These are phyloP conservation scores for Phytophthora nicotianae DNA, from an alignment of 352 stramenopile genomes.

Conservation along the genomic window DNA sequence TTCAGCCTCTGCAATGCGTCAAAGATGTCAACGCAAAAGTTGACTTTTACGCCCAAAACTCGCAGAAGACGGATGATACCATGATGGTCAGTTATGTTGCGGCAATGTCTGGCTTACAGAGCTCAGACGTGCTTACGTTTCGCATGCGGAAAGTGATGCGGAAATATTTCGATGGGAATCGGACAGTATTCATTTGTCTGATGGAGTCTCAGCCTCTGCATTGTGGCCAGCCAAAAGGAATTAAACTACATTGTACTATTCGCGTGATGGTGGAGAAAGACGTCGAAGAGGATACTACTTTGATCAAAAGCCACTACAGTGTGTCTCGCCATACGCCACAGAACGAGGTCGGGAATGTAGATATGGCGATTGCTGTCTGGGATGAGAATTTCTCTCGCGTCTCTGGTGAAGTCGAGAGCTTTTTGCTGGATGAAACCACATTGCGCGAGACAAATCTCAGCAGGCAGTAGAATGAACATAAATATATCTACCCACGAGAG, in stretches of 20 bases:
- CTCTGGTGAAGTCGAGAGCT: slow-evolving; percentile 15
- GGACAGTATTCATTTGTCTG: slow-evolving; percentile 17
- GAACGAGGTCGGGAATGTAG: background rate
- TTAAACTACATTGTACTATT: slow-evolving; percentile 1
- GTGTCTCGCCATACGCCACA: slow-evolving; percentile 4
- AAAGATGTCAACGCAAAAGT: slow-evolving; percentile 15
- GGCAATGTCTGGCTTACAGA: background rate
- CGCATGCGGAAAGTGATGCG: slow-evolving; percentile 16
- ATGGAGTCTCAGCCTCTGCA: slow-evolving; percentile 5
- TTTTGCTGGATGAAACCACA: slow-evolving; percentile 16
- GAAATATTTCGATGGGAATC: slow-evolving; percentile 16
- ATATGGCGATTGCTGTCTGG: slow-evolving; percentile 23
- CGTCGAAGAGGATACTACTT: background rate
- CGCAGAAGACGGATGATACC: slow-evolving; percentile 3
- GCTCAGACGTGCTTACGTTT: background rate
- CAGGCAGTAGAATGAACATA: no score
- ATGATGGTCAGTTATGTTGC: slow-evolving; percentile 22
- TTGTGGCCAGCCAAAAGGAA: background rate
- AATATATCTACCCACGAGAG: no score
- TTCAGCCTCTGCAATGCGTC: slow-evolving; percentile 14
- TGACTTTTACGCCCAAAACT: slow-evolving; percentile 17
- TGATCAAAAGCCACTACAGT: slow-evolving; percentile 18
- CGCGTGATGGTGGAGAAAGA: slow-evolving; percentile 12
- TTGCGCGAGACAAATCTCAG: background rate
- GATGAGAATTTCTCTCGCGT: slow-evolving; percentile 19